These are phyloP conservation scores for Ceratocystis eucalypticola DNA, from an alignment of 2,329 filamentous ascomycete species.

Conservation along the genomic window DNA sequence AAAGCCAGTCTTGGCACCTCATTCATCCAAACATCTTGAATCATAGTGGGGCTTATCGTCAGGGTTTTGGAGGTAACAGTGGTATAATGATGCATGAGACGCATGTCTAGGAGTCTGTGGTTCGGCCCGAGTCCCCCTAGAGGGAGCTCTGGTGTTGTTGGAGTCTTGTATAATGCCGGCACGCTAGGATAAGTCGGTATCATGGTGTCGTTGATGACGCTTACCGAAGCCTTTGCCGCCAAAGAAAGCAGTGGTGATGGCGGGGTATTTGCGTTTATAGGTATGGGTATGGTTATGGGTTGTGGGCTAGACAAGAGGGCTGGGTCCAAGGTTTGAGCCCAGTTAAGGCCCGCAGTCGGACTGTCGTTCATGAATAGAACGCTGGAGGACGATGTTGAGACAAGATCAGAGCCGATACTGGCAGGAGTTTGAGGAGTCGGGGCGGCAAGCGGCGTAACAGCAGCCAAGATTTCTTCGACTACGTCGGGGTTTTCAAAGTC, in stretches of 20 bases:
- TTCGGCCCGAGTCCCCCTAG: constrained; percentile 18
- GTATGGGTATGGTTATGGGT: constrained; percentile 2
- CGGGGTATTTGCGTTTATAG: constrained; percentile 8
- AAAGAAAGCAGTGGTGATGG: constrained; percentile 20
- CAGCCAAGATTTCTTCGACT: constrained; percentile 32
- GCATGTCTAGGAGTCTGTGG: constrained; percentile 42
- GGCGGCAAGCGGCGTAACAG: constrained; percentile 25
- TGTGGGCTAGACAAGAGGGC: constrained; percentile 14
- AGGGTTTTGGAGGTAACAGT: constrained; percentile 47
- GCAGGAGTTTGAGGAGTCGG: constrained; percentile 23
- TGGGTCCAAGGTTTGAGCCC: constrained; percentile 15
- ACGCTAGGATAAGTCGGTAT: constrained; percentile 15
- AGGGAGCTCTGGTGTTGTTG: constrained; percentile 21
- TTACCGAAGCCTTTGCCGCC: constrained; percentile 23
- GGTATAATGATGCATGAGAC: constrained; percentile 52
- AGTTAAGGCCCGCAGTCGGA: constrained; percentile 2
- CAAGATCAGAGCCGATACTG: constrained; percentile 15
- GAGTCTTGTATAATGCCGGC: constrained; percentile 27
- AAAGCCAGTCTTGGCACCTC: constrained; percentile 50
- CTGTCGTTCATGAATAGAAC: background rate
- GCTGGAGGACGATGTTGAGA: constrained; percentile 20
- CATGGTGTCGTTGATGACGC: constrained; percentile 18
- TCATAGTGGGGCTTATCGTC: constrained; percentile 37
- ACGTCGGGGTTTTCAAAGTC: constrained; percentile 46
- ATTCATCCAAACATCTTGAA: constrained; percentile 45